A percentile compares a stretch with the other conserved stretches of the same genome.
Evolutionary conservation across 768 basidiomycete genomes (phyloP).

Genomic region (Trametes coccinea): DNA sequence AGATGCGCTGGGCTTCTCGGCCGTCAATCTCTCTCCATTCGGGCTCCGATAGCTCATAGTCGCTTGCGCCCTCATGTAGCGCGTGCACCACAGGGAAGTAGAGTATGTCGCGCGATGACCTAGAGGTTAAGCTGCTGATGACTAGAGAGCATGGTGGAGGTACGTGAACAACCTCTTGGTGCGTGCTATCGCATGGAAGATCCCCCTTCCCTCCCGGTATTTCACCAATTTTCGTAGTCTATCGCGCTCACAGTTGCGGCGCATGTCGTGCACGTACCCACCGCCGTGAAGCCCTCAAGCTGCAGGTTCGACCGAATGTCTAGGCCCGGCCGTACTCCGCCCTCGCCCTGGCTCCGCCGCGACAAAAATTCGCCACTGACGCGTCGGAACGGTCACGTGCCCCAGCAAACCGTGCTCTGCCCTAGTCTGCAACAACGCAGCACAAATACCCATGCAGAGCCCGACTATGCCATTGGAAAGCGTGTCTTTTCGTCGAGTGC

Average conservation of each 20-base stretch:
- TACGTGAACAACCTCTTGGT: constrained; percentile 1
- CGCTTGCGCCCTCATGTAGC: background rate
- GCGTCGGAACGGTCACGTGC: constrained; percentile 26
- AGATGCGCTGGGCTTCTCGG: constrained; percentile 2
- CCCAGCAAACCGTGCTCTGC: background rate
- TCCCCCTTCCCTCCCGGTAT: background rate
- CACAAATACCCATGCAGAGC: background rate
- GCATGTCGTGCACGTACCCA: background rate
- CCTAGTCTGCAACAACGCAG: background rate
- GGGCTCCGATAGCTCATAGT: background rate
- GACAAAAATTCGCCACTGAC: constrained; percentile 4
- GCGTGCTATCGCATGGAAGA: background rate
- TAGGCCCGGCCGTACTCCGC: constrained; percentile 1
- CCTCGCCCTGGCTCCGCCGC: constrained; percentile 1
- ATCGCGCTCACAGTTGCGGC: background rate
- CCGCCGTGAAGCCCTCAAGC: background rate
- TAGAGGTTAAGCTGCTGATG: background rate
- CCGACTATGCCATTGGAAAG: no score
- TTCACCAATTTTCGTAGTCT: background rate
- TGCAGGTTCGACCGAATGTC: background rate
- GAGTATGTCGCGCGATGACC: background rate
- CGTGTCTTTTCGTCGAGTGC: no score
- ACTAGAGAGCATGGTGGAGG: background rate
- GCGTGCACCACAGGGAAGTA: background rate
- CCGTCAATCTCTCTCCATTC: background rate